These are phyloP conservation scores for Neonothopanus nambi DNA, from an alignment of 1,284 basidiomycete genomes.

Conservation along the genomic window DNA sequence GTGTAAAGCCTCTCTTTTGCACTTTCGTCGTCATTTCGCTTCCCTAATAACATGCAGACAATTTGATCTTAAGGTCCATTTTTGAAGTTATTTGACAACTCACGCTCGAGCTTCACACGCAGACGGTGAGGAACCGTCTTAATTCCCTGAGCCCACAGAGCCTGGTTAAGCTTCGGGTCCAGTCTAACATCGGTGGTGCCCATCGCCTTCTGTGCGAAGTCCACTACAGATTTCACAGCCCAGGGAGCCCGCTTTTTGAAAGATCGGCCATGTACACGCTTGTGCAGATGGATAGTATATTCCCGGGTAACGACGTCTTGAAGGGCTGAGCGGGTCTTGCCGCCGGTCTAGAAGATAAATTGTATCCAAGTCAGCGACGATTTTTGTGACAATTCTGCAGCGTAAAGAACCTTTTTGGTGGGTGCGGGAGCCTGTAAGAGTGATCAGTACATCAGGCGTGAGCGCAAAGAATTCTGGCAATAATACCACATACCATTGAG, in stretches of 20 bases:
- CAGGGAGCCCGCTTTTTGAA: constrained; percentile 95
- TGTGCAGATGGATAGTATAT: constrained; percentile 96
- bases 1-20: constrained; percentile 98
- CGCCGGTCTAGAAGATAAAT: constrained; percentile 22
- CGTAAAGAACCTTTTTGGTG: constrained; percentile 10
- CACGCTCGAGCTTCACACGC: constrained; percentile 91
- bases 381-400: neutral
- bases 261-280: constrained; percentile 84
- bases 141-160: constrained; percentile 86
- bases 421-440: constrained; percentile 3
- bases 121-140: constrained; percentile 90
- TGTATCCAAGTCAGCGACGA: neutral
- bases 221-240: constrained; percentile 90
- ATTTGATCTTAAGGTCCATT: neutral
- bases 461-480: neutral
- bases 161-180: constrained; percentile 93
- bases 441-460: neutral
- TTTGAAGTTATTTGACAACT: constrained; percentile 37
- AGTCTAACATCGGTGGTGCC: constrained; percentile 90
- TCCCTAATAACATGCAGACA: constrained; percentile 40
- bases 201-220: constrained; percentile 92
- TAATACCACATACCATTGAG: constrained; percentile 1
- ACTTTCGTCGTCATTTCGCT: constrained; percentile 93
- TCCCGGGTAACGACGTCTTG: constrained; percentile 96
- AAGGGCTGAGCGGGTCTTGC: constrained; percentile 90